phyloP scores from a whole-genome alignment of 257 asterid species.

The Handroanthus guayacan region DNA sequence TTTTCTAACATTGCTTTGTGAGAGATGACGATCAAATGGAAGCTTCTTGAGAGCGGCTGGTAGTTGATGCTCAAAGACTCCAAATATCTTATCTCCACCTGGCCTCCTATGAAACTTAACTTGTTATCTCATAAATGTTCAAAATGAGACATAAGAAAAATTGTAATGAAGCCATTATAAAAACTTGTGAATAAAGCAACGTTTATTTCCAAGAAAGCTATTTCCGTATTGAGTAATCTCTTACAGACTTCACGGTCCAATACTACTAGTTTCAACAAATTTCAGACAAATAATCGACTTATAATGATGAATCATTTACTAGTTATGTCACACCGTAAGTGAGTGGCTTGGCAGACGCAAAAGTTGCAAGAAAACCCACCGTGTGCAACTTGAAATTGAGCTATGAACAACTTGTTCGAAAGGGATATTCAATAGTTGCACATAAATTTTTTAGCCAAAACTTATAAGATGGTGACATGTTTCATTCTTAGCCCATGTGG shows the following conservation, averaged over 20 bases:
- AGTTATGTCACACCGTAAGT: neutral
- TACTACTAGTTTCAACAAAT: neutral
- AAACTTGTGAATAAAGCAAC: conserved; percentile 12
- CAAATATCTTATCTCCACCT: conserved; percentile 91
- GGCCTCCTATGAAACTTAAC: conserved; percentile 72
- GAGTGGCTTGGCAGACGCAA: neutral
- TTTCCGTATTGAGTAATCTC: neutral
- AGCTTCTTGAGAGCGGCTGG: conserved; percentile 97
- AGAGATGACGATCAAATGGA: conserved; percentile 95
- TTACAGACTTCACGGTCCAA: neutral
- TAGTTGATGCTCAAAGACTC: conserved; percentile 93
- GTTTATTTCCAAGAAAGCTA: conserved; percentile 12
- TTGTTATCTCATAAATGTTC: conserved; percentile 11
- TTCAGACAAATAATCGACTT: neutral
- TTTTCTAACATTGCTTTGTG: conserved; percentile 79
- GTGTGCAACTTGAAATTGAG: too few relatives aligned
- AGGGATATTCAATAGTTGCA: too few relatives aligned
- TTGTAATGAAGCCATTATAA: neutral
- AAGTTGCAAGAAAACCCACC: neutral
- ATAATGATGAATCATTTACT: neutral
- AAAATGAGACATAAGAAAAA: neutral
- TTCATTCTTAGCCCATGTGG: too few relatives aligned
- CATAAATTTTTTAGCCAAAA: too few relatives aligned
- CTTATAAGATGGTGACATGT: too few relatives aligned
- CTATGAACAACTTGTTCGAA: too few relatives aligned